Evolutionary conservation across 371 early-diverging fungal species (phyloP), one percentile per base, ranked within the genome.

Genomic region (Mortierella sp.): DNA sequence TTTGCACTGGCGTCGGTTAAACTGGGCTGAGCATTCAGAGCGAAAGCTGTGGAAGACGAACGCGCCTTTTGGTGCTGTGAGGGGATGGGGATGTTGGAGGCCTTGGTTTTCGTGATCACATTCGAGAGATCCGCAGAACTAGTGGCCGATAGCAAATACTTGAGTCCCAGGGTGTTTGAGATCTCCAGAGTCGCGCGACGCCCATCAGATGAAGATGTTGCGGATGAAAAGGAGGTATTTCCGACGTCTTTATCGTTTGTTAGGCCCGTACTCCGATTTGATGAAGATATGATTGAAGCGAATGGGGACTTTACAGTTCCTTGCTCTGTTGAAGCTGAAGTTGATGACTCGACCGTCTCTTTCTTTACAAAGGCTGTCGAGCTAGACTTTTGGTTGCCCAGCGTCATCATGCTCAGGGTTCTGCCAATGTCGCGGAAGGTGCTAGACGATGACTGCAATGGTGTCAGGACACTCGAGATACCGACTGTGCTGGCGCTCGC

Each of bases 111-210:
- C 15, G 75, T 75, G 41, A 75, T 64, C 42, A 75, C 75, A 50
- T 68, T 75, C 12, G 68, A 64, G 32, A 75, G 69, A 59, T 75
- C 75, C 1, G 75, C 58, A 47, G 60, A 60, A 34, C 69, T 68
- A 26, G 69, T 50, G 37, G 75, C 75, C 12, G 64, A 75, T 12
- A 75, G 56, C 8, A 75, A 28, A 34, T 68, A 75, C 41, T 68
- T 67, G 49, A 72, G 55, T 9, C 72, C 72, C 24, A 71, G 31
- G 12, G 55, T 57, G 24, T 42, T 48, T 30, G 59, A 65, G 2
- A 24, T 15, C 2, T 64, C 71, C 26, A 64, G 27, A 8, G 49
- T 34, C 17, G 55, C 32, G 6, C 68, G 56, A 42, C 51, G 15
- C 39, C 53, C 43, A 57, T 62, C 70, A n/a, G 60, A 49, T 4